Conservation (phyloP, 2,329 filamentous ascomycete species). For the Nigrospora sphaerica region DNA sequence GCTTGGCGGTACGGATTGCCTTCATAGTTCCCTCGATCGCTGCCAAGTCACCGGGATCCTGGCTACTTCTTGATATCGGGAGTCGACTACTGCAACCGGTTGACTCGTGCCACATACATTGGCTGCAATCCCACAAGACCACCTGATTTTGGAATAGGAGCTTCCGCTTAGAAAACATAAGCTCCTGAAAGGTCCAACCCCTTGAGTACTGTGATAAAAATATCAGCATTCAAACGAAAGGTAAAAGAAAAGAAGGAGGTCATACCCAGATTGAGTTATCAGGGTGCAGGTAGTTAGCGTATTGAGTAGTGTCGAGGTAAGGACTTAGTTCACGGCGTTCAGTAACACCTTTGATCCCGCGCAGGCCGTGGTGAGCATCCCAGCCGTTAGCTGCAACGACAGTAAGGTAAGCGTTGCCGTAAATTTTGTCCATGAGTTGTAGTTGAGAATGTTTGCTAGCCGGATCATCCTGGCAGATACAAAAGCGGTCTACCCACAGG, state of each 20-base stretch:
- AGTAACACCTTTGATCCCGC: not conserved
- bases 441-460: not conserved
- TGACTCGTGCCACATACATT: not conserved
- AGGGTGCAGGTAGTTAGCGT: not conserved
- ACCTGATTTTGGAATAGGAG: not conserved
- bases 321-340: not conserved
- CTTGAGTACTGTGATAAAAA: not conserved
- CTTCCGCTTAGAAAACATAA: too few relatives aligned
- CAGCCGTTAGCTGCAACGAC: not conserved
- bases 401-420: not conserved
- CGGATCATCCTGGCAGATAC: slow-evolving; percentile 1
- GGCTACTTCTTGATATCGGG: too few relatives aligned
- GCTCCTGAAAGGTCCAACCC: not conserved
- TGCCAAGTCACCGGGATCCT: too few relatives aligned
- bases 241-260: not conserved
- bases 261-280: not conserved
- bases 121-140: not conserved
- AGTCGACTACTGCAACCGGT: too few relatives aligned
- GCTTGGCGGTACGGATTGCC: too few relatives aligned
- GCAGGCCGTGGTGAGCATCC: not conserved
- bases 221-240: not conserved
- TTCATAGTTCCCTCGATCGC: too few relatives aligned
- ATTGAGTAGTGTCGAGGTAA: not conserved
- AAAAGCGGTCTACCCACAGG: slow-evolving; percentile 1
- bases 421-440: not conserved